phyloP scores from a whole-genome alignment of 2,329 filamentous ascomycete genomes.

The Calonectria leucothoes region DNA sequence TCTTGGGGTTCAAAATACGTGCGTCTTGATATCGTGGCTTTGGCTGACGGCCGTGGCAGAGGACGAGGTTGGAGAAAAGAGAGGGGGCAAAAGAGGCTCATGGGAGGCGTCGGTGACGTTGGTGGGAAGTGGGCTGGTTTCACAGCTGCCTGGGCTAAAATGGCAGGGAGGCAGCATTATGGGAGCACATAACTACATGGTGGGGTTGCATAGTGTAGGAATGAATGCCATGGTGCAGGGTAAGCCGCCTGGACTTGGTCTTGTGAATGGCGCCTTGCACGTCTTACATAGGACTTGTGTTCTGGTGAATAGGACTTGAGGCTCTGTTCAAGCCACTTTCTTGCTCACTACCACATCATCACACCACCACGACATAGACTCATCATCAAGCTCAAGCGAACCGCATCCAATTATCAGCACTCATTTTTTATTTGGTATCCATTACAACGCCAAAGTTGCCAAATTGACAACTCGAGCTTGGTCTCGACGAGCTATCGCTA shows the following conservation, averaged over 20 bases:
- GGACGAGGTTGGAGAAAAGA: constrained; percentile 4
- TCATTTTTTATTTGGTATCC: constrained; percentile 30
- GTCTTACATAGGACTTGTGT: background rate
- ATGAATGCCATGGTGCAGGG: constrained; percentile 18
- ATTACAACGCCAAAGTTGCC: constrained; percentile 12
- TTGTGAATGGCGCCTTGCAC: background rate
- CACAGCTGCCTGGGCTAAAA: constrained; percentile 42
- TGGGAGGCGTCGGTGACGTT: constrained; percentile 40
- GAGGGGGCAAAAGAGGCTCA: constrained; percentile 8
- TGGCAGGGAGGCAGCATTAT: constrained; percentile 8
- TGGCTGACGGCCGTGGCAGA: background rate
- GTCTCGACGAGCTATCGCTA: background rate
- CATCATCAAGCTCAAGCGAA: background rate
- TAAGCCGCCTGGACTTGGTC: constrained; percentile 19
- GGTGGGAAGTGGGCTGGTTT: constrained; percentile 35
- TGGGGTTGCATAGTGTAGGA: background rate
- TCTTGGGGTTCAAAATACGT: background rate
- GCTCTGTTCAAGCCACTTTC: background rate
- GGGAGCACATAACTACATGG: background rate
- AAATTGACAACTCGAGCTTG: background rate
- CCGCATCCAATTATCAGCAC: background rate
- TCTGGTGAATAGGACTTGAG: background rate
- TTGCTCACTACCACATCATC: background rate
- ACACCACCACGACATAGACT: background rate
- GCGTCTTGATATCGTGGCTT: background rate